Evolutionary conservation across 768 basidiomycete species (phyloP).

Genomic region (Multifurca ochricompacta): DNA sequence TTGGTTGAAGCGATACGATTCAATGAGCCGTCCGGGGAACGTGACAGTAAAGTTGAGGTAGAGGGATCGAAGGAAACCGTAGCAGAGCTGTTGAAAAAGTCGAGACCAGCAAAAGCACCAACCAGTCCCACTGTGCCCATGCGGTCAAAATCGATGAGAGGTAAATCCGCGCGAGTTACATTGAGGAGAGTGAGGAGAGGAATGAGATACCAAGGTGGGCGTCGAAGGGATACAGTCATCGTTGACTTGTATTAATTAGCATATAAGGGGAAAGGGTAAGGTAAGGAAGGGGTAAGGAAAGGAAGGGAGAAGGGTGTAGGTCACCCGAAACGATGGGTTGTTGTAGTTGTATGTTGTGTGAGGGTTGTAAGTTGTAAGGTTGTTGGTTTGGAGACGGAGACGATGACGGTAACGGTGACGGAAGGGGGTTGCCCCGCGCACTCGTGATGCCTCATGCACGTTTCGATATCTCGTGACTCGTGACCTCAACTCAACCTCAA

Average conservation of each 20-base stretch:
- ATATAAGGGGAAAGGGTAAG: not conserved
- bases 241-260: not conserved
- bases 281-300: not conserved
- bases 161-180: conserved; percentile 27
- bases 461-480: conserved; percentile 14
- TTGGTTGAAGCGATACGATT: conserved; percentile 70
- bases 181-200: conserved; percentile 25
- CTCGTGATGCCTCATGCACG: too few species aligned
- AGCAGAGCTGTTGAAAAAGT: conserved; percentile 56
- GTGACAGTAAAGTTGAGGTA: conserved; percentile 63
- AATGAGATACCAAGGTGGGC: conserved; percentile 20
- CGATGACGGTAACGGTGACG: too few species aligned
- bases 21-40: conserved; percentile 57
- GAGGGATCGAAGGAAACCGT: conserved; percentile 58
- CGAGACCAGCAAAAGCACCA: conserved; percentile 84
- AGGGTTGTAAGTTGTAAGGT: too few species aligned
- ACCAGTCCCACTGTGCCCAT: conserved; percentile 90
- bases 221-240: conserved; percentile 13
- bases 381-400: too few species aligned
- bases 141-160: conserved; percentile 57
- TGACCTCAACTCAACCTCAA: too few species aligned
- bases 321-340: not conserved
- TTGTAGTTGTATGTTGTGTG: not conserved
- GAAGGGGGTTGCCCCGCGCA: too few species aligned
- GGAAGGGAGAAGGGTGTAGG: not conserved